Conservation (phyloP, 2,329 filamentous ascomycete genomes). For the Ilyonectria robusta region DNA sequence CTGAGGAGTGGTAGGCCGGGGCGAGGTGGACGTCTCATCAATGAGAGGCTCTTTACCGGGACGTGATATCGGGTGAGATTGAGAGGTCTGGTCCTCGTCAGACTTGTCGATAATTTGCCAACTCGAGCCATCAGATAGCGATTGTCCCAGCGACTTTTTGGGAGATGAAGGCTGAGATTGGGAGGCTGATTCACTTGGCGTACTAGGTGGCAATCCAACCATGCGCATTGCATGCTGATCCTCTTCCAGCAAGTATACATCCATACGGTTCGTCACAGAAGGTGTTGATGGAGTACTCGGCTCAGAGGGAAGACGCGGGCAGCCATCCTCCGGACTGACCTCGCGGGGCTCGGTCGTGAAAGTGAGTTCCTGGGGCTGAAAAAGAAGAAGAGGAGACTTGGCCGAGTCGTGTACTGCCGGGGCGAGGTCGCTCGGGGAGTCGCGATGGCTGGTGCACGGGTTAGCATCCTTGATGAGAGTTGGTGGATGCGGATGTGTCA, state of each 20-base stretch:
- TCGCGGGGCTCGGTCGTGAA: not conserved
- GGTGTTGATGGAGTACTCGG: slow-evolving; percentile 21
- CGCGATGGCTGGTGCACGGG: slow-evolving; percentile 8
- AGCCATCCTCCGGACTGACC: not conserved
- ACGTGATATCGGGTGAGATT: not conserved
- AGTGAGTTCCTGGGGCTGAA: slow-evolving; percentile 17
- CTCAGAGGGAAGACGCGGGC: slow-evolving; percentile 26
- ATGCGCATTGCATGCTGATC: slow-evolving; percentile 33
- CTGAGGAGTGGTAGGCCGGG: not conserved
- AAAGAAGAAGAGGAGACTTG: slow-evolving; percentile 16
- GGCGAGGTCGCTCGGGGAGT: not conserved
- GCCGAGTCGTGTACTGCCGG: slow-evolving; percentile 1
- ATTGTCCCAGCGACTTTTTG: not conserved
- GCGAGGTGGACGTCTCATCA: not conserved
- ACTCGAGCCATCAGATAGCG: slow-evolving; percentile 10
- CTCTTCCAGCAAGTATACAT: slow-evolving; percentile 33
- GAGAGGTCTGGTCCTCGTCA: not conserved
- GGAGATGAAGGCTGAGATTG: not conserved
- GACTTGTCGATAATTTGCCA: slow-evolving; percentile 23
- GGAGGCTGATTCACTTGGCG: not conserved
- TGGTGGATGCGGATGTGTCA: not conserved
- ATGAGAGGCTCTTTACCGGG: not conserved
- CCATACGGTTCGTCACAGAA: slow-evolving; percentile 27
- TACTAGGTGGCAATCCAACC: slow-evolving; percentile 5
- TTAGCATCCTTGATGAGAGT: slow-evolving; percentile 14